These are phyloP conservation scores for Candida bentonensis DNA, from an alignment of 805 yeast species.

Conservation along the genomic window DNA sequence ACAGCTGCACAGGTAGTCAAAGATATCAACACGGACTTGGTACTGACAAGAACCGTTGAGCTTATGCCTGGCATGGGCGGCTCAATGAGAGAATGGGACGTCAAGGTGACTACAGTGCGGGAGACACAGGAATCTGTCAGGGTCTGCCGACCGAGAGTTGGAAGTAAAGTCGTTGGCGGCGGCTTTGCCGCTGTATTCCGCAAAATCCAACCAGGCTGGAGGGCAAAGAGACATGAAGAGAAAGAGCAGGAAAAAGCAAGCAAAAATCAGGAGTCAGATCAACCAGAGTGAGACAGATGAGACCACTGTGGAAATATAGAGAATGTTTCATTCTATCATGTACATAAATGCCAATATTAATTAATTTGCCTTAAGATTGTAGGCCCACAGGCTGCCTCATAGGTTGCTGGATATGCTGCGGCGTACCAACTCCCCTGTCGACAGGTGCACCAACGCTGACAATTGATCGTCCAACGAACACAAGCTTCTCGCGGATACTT, in stretches of 20 bases:
- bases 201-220: neutral
- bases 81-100: conserved; percentile 39
- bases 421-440: neutral
- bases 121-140: conserved; percentile 27
- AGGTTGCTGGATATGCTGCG: no score
- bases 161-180: conserved; percentile 33
- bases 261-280: no score
- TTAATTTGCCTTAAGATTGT: no score
- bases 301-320: no score
- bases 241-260: no score
- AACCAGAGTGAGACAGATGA: no score
- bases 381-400: no score
- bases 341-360: no score
- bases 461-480: neutral
- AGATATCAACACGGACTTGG: conserved; percentile 21
- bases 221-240: neutral
- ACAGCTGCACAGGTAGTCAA: conserved; percentile 22
- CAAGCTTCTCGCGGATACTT: neutral
- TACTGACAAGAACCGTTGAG: conserved; percentile 28
- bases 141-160: conserved; percentile 39
- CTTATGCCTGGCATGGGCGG: conserved; percentile 36
- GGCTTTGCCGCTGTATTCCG: conserved; percentile 34
- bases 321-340: no score
- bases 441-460: neutral
- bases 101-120: conserved; percentile 26